Base-by-base conservation (phyloP, 2,329 filamentous ascomycete genomes). In the Fusarium hostae region DNA sequence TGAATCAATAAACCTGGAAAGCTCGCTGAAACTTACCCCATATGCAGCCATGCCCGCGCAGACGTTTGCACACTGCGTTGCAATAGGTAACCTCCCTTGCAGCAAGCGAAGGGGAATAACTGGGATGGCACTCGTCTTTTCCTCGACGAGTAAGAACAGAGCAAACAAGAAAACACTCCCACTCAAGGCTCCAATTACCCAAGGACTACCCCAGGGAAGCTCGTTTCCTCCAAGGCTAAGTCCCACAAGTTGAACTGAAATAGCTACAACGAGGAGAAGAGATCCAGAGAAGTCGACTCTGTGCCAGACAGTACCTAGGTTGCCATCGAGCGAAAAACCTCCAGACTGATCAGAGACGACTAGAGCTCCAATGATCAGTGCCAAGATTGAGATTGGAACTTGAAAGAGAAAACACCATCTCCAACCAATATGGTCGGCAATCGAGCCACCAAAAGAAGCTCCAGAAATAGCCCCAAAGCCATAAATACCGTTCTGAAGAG, bases 381-480 rank as follows among this genome's bases (percentile, higher is more conserved):
- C 89, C n/a, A 86, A 72, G 3, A 85, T 66, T 0, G 88, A 90
- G 0, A 91, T 77, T 0, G 90, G 90, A 0, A 90, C 86, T 73
- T 92, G 90, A 4, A 90, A 80, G 6, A 90, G 75, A 65, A 92
- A 92, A 61, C 88, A 90, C 86, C 88, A 91, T 26, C 91, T 84
- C 91, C 91, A 93, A 13, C 91, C 90, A 26, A 93, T 83, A 3
- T 81, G 82, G 71, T 92, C 89, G 28, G 89, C 89, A 15, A 93
- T 85, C 37, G 87, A 85, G 3, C 90, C 90, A 6, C 91, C 91
- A 50, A 91, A 85, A 0, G 88, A 88, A 12, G 90, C 90, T 3
- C 90, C 90, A 24, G 86, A 84, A 37, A 91, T 88, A 4, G 88
- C 86, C 0, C 89, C 89, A 67, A 91, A 89, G 2, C 89, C 90